Percentiles rank a stretch among this genome's conserved stretches.
Evolutionary conservation across 371 early-diverging fungal species (phyloP).

Genomic region (Funneliformis caledonium): DNA sequence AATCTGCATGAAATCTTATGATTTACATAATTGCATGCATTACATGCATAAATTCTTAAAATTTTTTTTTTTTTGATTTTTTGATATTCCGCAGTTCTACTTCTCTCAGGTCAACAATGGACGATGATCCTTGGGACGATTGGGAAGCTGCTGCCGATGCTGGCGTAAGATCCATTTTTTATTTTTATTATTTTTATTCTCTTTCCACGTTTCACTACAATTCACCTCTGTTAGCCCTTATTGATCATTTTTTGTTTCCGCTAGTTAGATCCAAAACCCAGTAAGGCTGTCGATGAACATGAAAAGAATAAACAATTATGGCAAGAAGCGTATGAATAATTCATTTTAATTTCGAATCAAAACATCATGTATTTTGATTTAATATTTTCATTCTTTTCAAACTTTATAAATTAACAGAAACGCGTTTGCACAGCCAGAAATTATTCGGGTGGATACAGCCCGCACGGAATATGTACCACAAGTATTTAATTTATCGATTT

Average conservation of each 20-base stretch:
- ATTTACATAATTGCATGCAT: too few relatives aligned
- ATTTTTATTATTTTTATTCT: not conserved
- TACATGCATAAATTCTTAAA: too few relatives aligned
- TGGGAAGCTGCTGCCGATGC: constrained; percentile 55
- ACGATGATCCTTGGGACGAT: constrained; percentile 51
- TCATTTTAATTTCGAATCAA: not conserved
- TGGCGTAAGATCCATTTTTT: constrained; percentile 41
- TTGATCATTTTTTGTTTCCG: not conserved
- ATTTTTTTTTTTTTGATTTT: not conserved
- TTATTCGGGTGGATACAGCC: constrained; percentile 44
- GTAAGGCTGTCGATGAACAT: constrained; percentile 36
- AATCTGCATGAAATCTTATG: too few relatives aligned
- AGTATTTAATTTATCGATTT: constrained; percentile 34
- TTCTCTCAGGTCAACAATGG: not conserved
- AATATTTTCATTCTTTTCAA: not conserved
- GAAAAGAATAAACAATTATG: constrained; percentile 44
- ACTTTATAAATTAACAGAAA: constrained; percentile 38
- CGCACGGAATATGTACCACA: constrained; percentile 48
- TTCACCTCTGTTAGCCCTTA: not conserved
- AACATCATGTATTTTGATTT: not conserved
- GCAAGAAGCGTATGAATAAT: constrained; percentile 47
- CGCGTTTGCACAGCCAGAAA: constrained; percentile 39
- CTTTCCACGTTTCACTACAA: not conserved
- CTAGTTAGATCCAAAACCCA: constrained; percentile 41
- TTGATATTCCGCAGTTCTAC: not conserved